Evolutionary conservation across 805 yeast species (phyloP).

Genomic region (Candida orba): DNA sequence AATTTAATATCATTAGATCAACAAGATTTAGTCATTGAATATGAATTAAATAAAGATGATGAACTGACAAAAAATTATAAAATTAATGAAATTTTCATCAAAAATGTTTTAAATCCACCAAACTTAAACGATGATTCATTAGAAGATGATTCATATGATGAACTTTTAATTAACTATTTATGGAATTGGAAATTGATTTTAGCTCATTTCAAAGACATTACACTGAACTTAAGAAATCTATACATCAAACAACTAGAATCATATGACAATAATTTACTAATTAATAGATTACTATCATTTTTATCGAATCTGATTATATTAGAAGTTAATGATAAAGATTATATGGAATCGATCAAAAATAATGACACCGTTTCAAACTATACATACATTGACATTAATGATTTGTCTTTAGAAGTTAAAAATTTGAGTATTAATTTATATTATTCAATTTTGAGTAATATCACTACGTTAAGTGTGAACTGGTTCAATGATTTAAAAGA

Average conservation of each 20-base stretch:
- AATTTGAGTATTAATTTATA: slow-evolving; percentile 36
- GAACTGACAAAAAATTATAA: slow-evolving; percentile 19
- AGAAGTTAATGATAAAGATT: slow-evolving; percentile 21
- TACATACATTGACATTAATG: slow-evolving; percentile 25
- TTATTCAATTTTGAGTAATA: slow-evolving; percentile 39
- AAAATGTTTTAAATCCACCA: slow-evolving; percentile 23
- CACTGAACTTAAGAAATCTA: slow-evolving; percentile 54
- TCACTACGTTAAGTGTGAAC: slow-evolving; percentile 50
- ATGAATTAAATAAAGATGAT: slow-evolving; percentile 38
- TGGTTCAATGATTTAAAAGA: slow-evolving; percentile 74
- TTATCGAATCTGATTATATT: slow-evolving; percentile 48
- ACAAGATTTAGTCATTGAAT: slow-evolving; percentile 55
- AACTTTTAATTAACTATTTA: slow-evolving; percentile 36
- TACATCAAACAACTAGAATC: slow-evolving; percentile 51
- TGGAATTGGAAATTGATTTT: slow-evolving; percentile 68
- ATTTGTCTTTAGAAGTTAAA: slow-evolving; percentile 24
- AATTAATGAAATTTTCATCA: slow-evolving; percentile 30
- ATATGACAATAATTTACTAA: slow-evolving; percentile 27
- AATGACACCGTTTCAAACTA: slow-evolving; percentile 20
- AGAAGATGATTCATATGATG: slow-evolving; percentile 28
- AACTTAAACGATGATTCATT: slow-evolving; percentile 30
- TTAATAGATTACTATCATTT: slow-evolving; percentile 44
- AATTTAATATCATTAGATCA: slow-evolving; percentile 39
- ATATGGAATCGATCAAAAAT: slow-evolving; percentile 10
- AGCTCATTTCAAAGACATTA: slow-evolving; percentile 53